Conservation (phyloP, 495 filamentous ascomycete genomes). For the Penicillium mononematosum region DNA sequence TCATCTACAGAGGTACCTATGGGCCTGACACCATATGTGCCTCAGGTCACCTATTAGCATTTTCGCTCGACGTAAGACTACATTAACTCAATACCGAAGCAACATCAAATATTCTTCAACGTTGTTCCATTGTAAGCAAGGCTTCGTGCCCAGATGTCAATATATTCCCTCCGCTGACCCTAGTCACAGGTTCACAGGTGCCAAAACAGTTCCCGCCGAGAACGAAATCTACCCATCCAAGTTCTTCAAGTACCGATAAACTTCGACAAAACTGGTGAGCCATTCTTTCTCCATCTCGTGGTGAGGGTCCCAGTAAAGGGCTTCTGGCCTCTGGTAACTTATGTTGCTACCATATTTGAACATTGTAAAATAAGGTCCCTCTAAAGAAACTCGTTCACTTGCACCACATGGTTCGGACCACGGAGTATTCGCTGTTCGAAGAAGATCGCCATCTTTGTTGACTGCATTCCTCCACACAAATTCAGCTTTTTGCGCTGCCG, state of each 20-base stretch:
- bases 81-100: not conserved
- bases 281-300: conserved; percentile 17
- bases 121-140: not conserved
- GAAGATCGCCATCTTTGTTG: not conserved
- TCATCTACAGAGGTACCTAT: too few relatives aligned
- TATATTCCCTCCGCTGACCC: not conserved
- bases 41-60: too few relatives aligned
- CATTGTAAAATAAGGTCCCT: conserved; percentile 14
- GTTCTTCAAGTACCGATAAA: conserved; percentile 10
- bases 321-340: not conserved
- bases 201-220: not conserved
- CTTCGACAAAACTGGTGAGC: conserved; percentile 13
- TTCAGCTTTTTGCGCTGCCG: not conserved
- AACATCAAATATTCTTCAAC: not conserved
- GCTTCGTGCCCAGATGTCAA: not conserved
- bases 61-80: not conserved
- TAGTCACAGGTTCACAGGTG: not conserved
- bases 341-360: not conserved
- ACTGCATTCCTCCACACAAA: not conserved
- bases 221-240: not conserved
- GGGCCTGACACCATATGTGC: too few relatives aligned
- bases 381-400: not conserved
- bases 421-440: not conserved
- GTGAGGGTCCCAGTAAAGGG: conserved; percentile 8
- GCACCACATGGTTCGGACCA: not conserved